Percentiles rank a stretch among this genome's conserved stretches.
Evolutionary conservation across 352 stramenopile species (phyloP).

Genomic region (Phytophthora hibernalis): DNA sequence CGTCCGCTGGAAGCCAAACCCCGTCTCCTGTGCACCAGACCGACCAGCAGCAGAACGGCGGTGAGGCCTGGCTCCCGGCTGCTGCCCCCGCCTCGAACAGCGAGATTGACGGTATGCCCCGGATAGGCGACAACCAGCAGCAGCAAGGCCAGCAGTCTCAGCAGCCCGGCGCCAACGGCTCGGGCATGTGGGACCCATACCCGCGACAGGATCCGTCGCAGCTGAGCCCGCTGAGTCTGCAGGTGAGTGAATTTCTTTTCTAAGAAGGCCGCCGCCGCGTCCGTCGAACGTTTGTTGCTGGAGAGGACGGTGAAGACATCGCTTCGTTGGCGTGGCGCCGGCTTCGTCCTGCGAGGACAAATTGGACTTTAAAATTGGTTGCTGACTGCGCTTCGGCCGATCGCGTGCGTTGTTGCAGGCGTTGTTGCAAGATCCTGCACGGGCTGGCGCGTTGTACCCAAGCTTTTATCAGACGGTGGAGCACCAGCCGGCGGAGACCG

Average conservation of each 20-base stretch:
- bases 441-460: conserved; percentile 32
- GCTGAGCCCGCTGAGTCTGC: conserved; percentile 53
- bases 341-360: conserved; percentile 15
- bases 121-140: conserved; percentile 44
- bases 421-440: conserved; percentile 46
- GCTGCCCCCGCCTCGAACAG: conserved; percentile 18
- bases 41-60: conserved; percentile 35
- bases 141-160: conserved; percentile 34
- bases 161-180: conserved; percentile 31
- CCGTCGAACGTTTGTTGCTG: conserved; percentile 20
- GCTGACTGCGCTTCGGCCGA: conserved; percentile 31
- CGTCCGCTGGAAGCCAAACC: conserved; percentile 30
- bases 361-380: conserved; percentile 38
- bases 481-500: conserved; percentile 22
- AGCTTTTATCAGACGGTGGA: conserved; percentile 43
- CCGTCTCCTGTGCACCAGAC: conserved; percentile 43
- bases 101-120: conserved; percentile 32
- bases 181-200: conserved; percentile 50
- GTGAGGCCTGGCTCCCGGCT: conserved; percentile 33
- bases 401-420: conserved; percentile 36
- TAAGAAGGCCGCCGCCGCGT: conserved; percentile 28
- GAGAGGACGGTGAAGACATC: conserved; percentile 16
- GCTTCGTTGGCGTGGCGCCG: conserved; percentile 13
- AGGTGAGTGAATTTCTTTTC: conserved; percentile 64
- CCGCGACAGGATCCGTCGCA: conserved; percentile 47